Evolutionary conservation across 2,329 filamentous ascomycete genomes (phyloP).

Genomic region (Phaeosphaeriaceae sp.): DNA sequence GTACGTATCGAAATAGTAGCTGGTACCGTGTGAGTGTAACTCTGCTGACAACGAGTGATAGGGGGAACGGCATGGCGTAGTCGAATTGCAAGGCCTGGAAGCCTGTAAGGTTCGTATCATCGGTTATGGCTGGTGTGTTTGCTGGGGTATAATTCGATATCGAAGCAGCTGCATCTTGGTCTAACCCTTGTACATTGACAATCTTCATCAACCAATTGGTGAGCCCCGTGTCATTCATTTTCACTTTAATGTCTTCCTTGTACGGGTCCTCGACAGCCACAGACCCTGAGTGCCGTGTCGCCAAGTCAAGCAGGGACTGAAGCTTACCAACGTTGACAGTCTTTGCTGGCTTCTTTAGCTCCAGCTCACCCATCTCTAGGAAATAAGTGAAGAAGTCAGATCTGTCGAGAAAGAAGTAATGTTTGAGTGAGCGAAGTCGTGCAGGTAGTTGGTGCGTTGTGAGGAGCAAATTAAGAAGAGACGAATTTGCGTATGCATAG

Average conservation of each 20-base stretch:
- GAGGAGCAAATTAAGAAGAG: slow-evolving; percentile 85
- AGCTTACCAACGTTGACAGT: slow-evolving; percentile 90
- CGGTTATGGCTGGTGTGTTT: slow-evolving; percentile 63
- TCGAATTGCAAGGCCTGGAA: slow-evolving; percentile 94
- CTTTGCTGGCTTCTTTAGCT: slow-evolving; percentile 88
- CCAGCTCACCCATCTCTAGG: slow-evolving; percentile 86
- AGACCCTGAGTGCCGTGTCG: slow-evolving; percentile 93
- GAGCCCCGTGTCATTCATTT: slow-evolving; percentile 93
- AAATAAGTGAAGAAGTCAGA: slow-evolving; percentile 99
- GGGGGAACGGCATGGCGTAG: slow-evolving; percentile 91
- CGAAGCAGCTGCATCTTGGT: slow-evolving; percentile 72
- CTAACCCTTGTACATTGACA: slow-evolving; percentile 94
- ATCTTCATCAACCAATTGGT: slow-evolving; percentile 95
- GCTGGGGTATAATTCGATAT: slow-evolving; percentile 75
- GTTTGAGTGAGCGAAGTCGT: slow-evolving; percentile 87
- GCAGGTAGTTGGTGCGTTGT: slow-evolving; percentile 91
- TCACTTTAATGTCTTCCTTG: slow-evolving; percentile 97
- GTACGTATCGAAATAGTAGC: slow-evolving; percentile 89
- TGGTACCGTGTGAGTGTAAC: slow-evolving; percentile 98
- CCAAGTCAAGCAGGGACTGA: slow-evolving; percentile 93
- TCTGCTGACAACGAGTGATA: slow-evolving; percentile 92
- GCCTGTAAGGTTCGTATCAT: slow-evolving; percentile 85
- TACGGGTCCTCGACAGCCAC: slow-evolving; percentile 94
- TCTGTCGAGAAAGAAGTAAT: slow-evolving; percentile 98
- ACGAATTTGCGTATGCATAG: slow-evolving; percentile 94